Conservation (phyloP, 129 eudicot genomes). For the Arctium lappa region DNA sequence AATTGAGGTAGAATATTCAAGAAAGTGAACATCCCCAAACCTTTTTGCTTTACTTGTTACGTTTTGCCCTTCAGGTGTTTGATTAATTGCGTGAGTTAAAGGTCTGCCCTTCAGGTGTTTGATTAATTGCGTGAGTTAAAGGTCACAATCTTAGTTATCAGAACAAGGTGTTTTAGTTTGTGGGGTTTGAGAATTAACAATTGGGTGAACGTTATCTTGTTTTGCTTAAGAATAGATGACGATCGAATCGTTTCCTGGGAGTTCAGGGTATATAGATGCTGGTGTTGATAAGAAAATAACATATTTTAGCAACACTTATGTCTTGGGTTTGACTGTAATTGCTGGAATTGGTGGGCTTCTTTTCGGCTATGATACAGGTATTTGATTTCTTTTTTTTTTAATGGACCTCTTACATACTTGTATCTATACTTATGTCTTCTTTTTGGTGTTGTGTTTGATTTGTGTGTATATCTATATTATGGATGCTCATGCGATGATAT, state of each 20-base stretch:
- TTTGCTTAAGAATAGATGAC: slow-evolving; percentile 25
- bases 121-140: slow-evolving; percentile 21
- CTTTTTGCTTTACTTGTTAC: background rate
- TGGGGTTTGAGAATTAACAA: background rate
- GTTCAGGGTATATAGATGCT: slow-evolving; percentile 42
- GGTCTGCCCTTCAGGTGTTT: slow-evolving; percentile 8
- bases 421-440: background rate
- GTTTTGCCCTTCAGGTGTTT: slow-evolving; percentile 23
- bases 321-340: slow-evolving; percentile 40
- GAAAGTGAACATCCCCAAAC: background rate
- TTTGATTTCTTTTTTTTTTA: background rate
- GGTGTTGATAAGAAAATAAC: slow-evolving; percentile 37
- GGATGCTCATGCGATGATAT: slow-evolving; percentile 5
- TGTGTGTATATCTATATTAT: background rate
- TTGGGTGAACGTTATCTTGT: background rate
- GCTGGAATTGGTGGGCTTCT: slow-evolving; percentile 49
- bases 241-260: slow-evolving; percentile 40
- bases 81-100: slow-evolving; percentile 21
- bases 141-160: background rate
- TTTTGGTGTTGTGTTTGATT: background rate
- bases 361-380: slow-evolving; percentile 42
- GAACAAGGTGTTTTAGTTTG: background rate
- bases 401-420: background rate
- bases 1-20: background rate
- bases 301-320: slow-evolving; percentile 37